Evolutionary conservation across 2,329 filamentous ascomycete genomes (phyloP).

Genomic region (Cucurbitaria berberidis): DNA sequence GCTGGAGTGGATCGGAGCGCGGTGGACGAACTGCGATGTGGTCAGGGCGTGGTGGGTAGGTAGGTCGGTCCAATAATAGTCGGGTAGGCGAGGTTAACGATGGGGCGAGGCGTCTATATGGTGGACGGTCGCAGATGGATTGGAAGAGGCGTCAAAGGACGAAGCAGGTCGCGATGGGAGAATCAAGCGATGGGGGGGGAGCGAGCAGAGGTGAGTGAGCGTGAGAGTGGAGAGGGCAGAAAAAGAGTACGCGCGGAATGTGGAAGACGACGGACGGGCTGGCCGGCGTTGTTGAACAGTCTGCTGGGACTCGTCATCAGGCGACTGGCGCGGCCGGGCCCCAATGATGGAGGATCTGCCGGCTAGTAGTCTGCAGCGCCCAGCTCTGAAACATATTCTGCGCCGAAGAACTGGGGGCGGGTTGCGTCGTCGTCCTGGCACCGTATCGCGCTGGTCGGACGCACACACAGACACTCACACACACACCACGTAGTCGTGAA

Average conservation of each 20-base stretch:
- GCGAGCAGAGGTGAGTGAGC: neutral
- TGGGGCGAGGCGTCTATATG: slow-evolving; percentile 14
- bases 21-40: slow-evolving; percentile 17
- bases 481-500: too few species aligned
- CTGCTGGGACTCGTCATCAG: neutral
- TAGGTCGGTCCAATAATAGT: slow-evolving; percentile 1
- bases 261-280: too few species aligned
- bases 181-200: slow-evolving; percentile 8
- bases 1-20: slow-evolving; percentile 16
- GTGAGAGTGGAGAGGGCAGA: neutral
- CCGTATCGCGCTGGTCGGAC: too few species aligned
- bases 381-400: slow-evolving; percentile 7
- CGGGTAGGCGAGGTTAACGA: slow-evolving; percentile 23
- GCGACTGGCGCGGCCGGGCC: slow-evolving; percentile 2
- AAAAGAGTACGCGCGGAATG: slow-evolving; percentile 7
- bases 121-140: neutral
- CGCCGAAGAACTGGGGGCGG: neutral
- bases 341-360: slow-evolving; percentile 6
- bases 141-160: neutral
- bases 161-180: neutral
- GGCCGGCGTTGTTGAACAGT: slow-evolving; percentile 14
- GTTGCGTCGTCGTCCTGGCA: neutral
- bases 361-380: slow-evolving; percentile 1
- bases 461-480: too few species aligned
- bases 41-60: too few species aligned